phyloP scores from a whole-genome alignment of 305 asterid genomes.

The Solanum aculeatissimum region DNA sequence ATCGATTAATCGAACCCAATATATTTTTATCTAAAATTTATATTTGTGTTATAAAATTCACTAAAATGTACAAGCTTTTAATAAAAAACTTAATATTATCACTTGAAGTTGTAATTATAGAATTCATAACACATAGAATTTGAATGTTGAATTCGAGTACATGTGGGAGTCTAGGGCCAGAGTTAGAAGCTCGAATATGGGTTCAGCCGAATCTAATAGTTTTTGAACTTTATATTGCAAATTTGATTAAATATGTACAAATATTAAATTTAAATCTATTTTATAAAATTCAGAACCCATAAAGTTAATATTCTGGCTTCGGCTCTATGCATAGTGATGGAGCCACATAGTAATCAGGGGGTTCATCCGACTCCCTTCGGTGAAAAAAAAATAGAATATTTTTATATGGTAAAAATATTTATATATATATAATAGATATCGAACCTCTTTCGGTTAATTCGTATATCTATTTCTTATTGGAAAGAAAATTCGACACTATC shows the following conservation, averaged over 20 bases:
- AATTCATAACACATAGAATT: not conserved
- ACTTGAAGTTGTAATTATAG: not conserved
- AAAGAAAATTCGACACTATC: no score
- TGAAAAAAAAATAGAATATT: no score
- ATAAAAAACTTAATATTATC: not conserved
- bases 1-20: not conserved
- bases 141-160: not conserved
- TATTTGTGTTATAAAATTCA: not conserved
- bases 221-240: not conserved
- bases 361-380: no score
- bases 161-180: not conserved
- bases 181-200: not conserved
- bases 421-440: no score
- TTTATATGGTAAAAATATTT: no score
- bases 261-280: not conserved
- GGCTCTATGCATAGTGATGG: not conserved
- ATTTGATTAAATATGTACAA: not conserved
- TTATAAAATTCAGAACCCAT: not conserved
- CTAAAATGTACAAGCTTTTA: not conserved
- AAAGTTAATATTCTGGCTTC: not conserved
- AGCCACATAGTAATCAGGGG: no score
- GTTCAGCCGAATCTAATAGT: not conserved
- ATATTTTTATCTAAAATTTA: not conserved
- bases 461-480: no score
- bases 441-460: no score